Evolutionary conservation across 2,329 filamentous ascomycete species (phyloP), one percentile per base, ranked within the genome.

Genomic region (Aspergillus hortae): DNA sequence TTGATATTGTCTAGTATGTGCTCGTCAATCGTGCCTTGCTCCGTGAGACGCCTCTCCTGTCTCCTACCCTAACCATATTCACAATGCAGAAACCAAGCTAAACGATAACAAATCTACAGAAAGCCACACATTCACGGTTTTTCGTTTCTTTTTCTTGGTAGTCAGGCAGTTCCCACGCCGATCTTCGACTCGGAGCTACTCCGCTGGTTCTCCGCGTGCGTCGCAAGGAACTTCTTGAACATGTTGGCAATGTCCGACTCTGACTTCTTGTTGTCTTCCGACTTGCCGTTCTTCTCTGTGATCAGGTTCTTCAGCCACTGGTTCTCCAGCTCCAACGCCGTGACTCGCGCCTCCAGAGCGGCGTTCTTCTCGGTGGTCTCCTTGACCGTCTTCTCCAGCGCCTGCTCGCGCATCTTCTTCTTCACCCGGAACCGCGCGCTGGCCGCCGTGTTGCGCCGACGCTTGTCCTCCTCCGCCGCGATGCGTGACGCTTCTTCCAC

Each of bases 391-490:
- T 84, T 84, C 71, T 92, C 89, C 45, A 95, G 81, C 6, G 89
- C 88, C 71, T 90, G 87, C 77, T 95, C 90, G 41, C 90, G 87
- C 76, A 92, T 89, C 84, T 95, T 95, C 86, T 95, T 95, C 85
- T 95, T 95, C 64, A 95, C 85, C 52, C 90, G 87, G 80, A 95
- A 95, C 32, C 90, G 87, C n/a, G 90, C 90, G 59, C 87, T 91
- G 46, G 90, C 90, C 14, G 90, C 90, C 1, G 91, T 95, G 75
- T 95, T 95, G 55, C 90, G 86, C 55, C 90, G 85, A 51, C 90
- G 87, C 79, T 95, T 95, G 70, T 95, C 90, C 73, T 95, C 91
- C 68, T 95, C 90, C 17, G 90, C 90, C n/a, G 85, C 86, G 3
- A 86, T 58, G 23, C 88, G 85, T 9, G 87, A 85, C 40, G 82